Base-by-base conservation (phyloP, 345 rosid species). In the Aethionema arabicum region DNA sequence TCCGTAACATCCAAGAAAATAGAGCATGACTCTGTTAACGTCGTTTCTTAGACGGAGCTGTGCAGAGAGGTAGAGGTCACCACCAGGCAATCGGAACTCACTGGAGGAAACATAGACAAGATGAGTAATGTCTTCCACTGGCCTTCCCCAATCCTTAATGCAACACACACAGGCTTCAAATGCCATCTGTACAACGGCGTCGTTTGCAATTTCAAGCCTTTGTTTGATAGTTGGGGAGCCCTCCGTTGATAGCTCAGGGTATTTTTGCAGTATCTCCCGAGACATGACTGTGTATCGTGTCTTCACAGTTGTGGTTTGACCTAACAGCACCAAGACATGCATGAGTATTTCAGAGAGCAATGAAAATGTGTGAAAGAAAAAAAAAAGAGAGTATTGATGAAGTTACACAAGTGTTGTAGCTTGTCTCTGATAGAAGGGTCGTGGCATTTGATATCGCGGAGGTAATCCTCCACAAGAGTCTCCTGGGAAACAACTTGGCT, bases 281-380 rank as follows among this genome's bases (percentile, higher is more conserved):
- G 87, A 86, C 91, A 92, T 86, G 69, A 92, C 98, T 0, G 88
- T 87, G 91, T 86, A 92, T 47, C 96, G 80, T 39, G 93, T 92
- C 79, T 87, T 84, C 69, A 92, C 96, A 2, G 96, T 92, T 4
- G 98, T 89, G 42, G 83, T 80, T 80, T 83, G 81, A 70, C 96
- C 95, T 92, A 63, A 63, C 51, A 77, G 61, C 41, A 42, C 14
- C 46, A 43, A 57, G 2, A 14, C 4, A 51, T 32, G 51, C 3
- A 57, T n/a, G 36, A 15, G 30, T 53, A 44, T 52, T 43, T 43
- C 39, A 14, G 16, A 13, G 11, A 2, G 12, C 4, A 66, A 39
- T 48, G 29, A 8, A 9, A 60, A 12, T 30, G 9, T 3, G 31
- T 14, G 5, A 8, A 52, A 4, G 6, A 32, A 41, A 41, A 4